Base-by-base conservation (phyloP, 2,329 filamentous ascomycete genomes). In the Pezicula neosporulosa region DNA sequence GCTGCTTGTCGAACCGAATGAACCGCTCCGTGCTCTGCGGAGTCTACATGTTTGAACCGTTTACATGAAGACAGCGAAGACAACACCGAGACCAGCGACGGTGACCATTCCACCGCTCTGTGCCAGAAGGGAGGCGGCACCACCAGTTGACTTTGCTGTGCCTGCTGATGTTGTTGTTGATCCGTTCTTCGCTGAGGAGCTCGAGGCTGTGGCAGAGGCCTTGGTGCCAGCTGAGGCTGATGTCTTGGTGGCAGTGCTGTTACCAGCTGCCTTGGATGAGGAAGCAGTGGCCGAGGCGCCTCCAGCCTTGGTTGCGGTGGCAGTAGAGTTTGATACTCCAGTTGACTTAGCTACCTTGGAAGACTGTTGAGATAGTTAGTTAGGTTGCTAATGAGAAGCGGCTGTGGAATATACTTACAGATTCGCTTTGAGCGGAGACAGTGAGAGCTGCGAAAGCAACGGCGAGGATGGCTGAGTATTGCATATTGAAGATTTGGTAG, bases 101-200 rank as follows among this genome's bases (percentile, higher is more conserved):
- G 64, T 61, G 35, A 64, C 59, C 21, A 63, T 44, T 28, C 64
- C 63, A 36, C 64, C 62, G 21, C 43, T 53, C 37, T 61, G 59
- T 24, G 62, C 54, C 19, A 64, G 24, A n/a, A 62, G 46, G 7
- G 48, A 49, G 27, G 51, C 39, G 2, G 59, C 61, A 18, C 54
- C 58, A 44, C 55, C 58, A 21, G 55, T 56, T 2, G 56, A 58
- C 33, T 51, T 48, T 7, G 55, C 38, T 27, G 48, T 13, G 24
- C 46, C 36, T n/a, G 56, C 53, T 6, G 57, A 41, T n/a, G 58
- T 53, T n/a, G 44, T 48, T 12, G 50, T 37, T 60, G 70, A 39
- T 60, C 69, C 52, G 62, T 62, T 46, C 69, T 68, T 55, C 62
- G 68, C 43, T 65, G 63, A 44, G 68, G 71, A 47, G 18, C 12